Conservation (phyloP, 257 asterid species). For the Plectranthus barbatus region DNA sequence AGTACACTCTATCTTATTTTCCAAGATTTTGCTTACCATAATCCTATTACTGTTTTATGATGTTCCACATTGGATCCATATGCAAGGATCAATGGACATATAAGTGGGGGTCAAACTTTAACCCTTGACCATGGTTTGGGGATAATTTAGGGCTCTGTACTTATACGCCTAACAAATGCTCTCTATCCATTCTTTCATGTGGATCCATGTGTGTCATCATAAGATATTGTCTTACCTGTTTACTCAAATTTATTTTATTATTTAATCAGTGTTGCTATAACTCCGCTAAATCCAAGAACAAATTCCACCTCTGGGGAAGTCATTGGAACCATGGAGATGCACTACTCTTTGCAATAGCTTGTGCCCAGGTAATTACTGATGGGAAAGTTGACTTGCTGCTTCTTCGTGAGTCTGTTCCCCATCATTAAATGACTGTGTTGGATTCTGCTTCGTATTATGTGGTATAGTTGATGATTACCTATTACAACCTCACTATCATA, state of each 20-base stretch:
- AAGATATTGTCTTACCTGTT: conserved; percentile 9
- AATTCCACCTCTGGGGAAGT: conserved; percentile 97
- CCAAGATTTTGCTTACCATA: too few relatives aligned
- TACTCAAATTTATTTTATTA: conserved; percentile 15
- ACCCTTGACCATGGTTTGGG: too few relatives aligned
- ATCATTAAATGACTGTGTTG: background rate
- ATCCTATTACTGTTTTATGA: too few relatives aligned
- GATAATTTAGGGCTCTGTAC: too few relatives aligned
- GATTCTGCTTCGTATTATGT: background rate
- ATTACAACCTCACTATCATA: background rate
- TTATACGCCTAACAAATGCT: too few relatives aligned
- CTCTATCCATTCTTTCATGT: too few relatives aligned
- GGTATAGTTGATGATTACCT: conserved; percentile 1
- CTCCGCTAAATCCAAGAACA: conserved; percentile 94
- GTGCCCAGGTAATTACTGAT: conserved; percentile 75
- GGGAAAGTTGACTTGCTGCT: background rate
- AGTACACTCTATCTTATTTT: too few relatives aligned
- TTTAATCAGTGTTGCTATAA: conserved; percentile 80
- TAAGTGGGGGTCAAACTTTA: too few relatives aligned
- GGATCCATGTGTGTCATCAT: too few relatives aligned
- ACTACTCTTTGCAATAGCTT: conserved; percentile 82
- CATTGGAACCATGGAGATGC: conserved; percentile 99
- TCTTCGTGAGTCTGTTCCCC: background rate
- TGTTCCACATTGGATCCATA: too few relatives aligned
- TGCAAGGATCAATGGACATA: too few relatives aligned